Conservation (phyloP, 768 basidiomycete genomes). For the Panus rudis region DNA sequence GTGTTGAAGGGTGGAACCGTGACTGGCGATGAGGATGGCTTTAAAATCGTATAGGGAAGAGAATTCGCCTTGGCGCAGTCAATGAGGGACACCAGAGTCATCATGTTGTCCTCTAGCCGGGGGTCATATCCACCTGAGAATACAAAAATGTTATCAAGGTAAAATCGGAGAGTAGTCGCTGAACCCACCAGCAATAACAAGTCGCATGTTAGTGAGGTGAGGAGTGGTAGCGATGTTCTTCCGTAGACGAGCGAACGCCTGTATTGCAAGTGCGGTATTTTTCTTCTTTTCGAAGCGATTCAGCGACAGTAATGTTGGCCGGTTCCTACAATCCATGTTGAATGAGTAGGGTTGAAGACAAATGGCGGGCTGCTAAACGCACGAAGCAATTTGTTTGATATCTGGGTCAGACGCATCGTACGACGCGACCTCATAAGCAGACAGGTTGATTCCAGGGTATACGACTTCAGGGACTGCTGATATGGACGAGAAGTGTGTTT, state of each 20-base stretch:
- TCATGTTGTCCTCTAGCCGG: conserved; percentile 76
- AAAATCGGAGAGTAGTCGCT: neutral
- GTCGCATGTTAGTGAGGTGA: conserved; percentile 38
- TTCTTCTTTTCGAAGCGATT: conserved; percentile 98
- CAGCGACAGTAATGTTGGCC: conserved; percentile 76
- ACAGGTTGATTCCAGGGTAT: conserved; percentile 90
- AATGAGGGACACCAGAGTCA: conserved; percentile 57
- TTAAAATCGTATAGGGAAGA: conserved; percentile 53
- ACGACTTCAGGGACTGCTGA: conserved; percentile 60
- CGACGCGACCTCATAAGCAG: conserved; percentile 48
- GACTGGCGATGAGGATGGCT: conserved; percentile 27
- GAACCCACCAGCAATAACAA: conserved; percentile 69
- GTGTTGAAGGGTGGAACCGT: conserved; percentile 35
- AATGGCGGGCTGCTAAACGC: conserved; percentile 21
- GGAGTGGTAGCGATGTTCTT: conserved; percentile 16
- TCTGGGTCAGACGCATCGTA: conserved; percentile 41
- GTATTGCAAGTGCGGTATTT: conserved; percentile 75
- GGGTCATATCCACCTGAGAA: conserved; percentile 81
- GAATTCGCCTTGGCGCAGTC: conserved; percentile 44
- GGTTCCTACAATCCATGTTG: conserved; percentile 31
- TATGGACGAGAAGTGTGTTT: conserved; percentile 67
- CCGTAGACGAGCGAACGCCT: conserved; percentile 61
- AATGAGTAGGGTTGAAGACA: conserved; percentile 1
- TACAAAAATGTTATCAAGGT: neutral
- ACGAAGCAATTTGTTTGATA: conserved; percentile 52